Base-by-base conservation (phyloP, 2,329 filamentous ascomycete species). In the Phialemoniopsis sp. region DNA sequence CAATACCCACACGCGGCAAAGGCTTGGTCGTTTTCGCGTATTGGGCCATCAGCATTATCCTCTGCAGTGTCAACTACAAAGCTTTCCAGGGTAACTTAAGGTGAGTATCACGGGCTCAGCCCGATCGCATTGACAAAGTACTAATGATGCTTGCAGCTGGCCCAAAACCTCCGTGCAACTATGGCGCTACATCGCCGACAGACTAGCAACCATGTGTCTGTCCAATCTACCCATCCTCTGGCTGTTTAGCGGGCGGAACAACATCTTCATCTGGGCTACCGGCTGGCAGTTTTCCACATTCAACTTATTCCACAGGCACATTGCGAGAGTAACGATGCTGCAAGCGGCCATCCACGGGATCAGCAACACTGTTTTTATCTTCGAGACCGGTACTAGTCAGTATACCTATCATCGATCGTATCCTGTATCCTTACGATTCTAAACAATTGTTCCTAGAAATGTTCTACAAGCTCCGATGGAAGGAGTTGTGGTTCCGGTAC, bases 71-170 rank as follows among this genome's bases (percentile, higher is more conserved):
- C 1, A 47, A 46, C 33, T 50, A 52, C 41, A 36, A 26, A 4
- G 38, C 36, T 8, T 50, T 52, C 34, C n/a, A 29, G 3, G 47
- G 42, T 8, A 48, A 48, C 37, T 30, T 52, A 17, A 49, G 46
- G 48, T 50, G 34, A 12, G 46, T 38, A 4, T 12, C 1, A 3
- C n/a, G n/a, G n/a, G n/a, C n/a, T n/a, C n/a, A n/a, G n/a, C n/a
- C n/a, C n/a, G n/a, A n/a, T n/a, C n/a, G n/a, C n/a, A n/a, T n/a
- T n/a, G n/a, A n/a, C n/a, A n/a, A n/a, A 10, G 21, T 26, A 26
- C 21, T 26, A 10, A 26, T 26, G 6, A 6, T 6, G 21, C 6
- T 10, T 26, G 10, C 10, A 26, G 21, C 21, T 26, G 21, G 21
- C 21, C 21, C 10, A 9, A 18, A 1, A 17, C 28, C 15, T 8